A percentile compares a stretch with the other conserved stretches of the same genome.
Evolutionary conservation across 1,139 yeast species (phyloP).

Genomic region (Magnusiomyces magnusii): DNA sequence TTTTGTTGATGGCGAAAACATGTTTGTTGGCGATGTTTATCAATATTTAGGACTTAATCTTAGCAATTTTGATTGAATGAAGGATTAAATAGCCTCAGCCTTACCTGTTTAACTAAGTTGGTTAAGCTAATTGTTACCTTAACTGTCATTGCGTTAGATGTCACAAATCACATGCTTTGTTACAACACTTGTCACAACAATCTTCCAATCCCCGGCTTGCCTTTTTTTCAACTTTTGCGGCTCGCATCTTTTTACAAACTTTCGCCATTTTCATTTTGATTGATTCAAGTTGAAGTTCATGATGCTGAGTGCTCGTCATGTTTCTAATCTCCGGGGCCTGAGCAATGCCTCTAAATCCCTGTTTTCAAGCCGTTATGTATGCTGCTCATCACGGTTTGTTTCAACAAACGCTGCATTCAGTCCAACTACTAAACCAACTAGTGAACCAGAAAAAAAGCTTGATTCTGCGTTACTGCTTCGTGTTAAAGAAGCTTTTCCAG

Average conservation of each 20-base stretch:
- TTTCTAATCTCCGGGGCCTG: not conserved
- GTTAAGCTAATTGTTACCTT: too few species aligned
- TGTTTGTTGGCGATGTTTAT: not conserved
- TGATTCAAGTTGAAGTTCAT: too few species aligned
- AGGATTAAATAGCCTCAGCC: too few species aligned
- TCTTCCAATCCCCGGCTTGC: not conserved
- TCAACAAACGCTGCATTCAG: not conserved
- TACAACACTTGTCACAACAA: not conserved
- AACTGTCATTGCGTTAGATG: too few species aligned
- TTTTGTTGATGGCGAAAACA: conserved; percentile 2
- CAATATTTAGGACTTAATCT: not conserved
- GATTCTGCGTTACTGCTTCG: not conserved
- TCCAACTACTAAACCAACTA: not conserved
- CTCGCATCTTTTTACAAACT: not conserved
- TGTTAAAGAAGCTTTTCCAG: conserved; percentile 2
- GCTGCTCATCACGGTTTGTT: not conserved
- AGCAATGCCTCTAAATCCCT: too few species aligned
- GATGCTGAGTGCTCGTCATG: not conserved
- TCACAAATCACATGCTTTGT: too few species aligned
- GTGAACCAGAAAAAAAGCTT: not conserved
- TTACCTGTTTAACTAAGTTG: too few species aligned
- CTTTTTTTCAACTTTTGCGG: not conserved
- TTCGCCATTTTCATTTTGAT: too few species aligned
- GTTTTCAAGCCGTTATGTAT: too few species aligned
- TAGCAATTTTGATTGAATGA: too few species aligned